Evolutionary conservation across 2,329 filamentous ascomycete genomes (phyloP).

Genomic region (Phialophora verrucosa): DNA sequence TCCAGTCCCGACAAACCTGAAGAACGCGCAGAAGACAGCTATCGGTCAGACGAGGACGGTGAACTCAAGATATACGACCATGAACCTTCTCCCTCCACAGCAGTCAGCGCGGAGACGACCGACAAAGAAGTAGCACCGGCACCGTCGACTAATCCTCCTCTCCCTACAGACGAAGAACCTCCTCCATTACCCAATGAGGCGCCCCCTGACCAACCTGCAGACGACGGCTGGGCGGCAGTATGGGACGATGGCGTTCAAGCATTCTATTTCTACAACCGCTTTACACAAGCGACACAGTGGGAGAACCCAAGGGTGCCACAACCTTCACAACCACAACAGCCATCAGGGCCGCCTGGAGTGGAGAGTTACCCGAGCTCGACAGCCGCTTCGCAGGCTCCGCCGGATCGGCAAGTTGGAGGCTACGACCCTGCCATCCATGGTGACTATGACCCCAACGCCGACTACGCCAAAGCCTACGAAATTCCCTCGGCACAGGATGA

Average conservation of each 20-base stretch:
- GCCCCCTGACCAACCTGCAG: conserved; percentile 52
- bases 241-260: conserved; percentile 73
- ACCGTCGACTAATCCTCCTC: conserved; percentile 42
- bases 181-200: conserved; percentile 61
- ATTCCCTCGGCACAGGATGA: conserved; percentile 44
- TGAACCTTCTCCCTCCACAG: conserved; percentile 16
- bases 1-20: conserved; percentile 36
- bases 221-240: conserved; percentile 79
- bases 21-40: conserved; percentile 15
- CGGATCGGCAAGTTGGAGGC: conserved; percentile 60
- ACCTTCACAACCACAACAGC: conserved; percentile 46
- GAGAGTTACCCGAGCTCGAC: conserved; percentile 42
- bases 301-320: conserved; percentile 79
- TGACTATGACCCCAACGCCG: conserved; percentile 93
- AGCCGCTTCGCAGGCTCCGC: conserved; percentile 46
- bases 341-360: conserved; percentile 40
- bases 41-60: conserved; percentile 23
- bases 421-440: conserved; percentile 98
- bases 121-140: conserved; percentile 9
- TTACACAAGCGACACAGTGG: conserved; percentile 78
- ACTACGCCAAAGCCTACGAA: conserved; percentile 74
- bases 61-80: conserved; percentile 29
- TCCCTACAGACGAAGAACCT: conserved; percentile 52
- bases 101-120: conserved; percentile 17
- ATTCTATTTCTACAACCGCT: conserved; percentile 86